Evolutionary conservation across 176 grass and related monocot genomes (phyloP), one percentile per base, ranked within the genome.

Genomic region (Triticum urartu): DNA sequence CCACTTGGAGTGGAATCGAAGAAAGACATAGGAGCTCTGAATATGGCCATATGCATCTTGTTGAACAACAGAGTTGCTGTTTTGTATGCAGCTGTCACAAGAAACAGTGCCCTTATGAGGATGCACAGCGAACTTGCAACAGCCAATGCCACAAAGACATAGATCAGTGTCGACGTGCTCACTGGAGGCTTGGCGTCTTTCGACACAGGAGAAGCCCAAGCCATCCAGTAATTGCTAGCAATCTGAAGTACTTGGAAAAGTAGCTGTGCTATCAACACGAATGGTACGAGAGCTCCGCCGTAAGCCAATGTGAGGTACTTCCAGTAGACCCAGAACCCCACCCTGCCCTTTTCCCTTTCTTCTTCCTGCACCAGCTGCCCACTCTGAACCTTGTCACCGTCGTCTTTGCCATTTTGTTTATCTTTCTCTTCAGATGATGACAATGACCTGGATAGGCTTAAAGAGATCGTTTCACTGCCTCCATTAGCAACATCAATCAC

Each of bases 201-300:
- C 1, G 95, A 95, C 5, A 92, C 91, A 9, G 95, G 95, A 71
- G 88, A 63, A 61, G 91, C 93, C 93, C 91, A 95, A 21, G 91
- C 89, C 93, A 98, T 95, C 95, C 93, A 98, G 79, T 93, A 98
- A 84, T 98, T 98, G 84, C 95, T 95, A 47, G 47, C 87, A 68
- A 98, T 98, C 80, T 93, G 93, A 91, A 95, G 88, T 83, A 90
- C 76, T 81, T 98, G 91, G 68, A 98, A 95, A 86, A 92, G 83
- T 87, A 95, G 80, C 76, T 98, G 93, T 3, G 84, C 87, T 69
- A 94, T 78, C 74, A 98, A 77, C 80, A 98, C 85, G 4, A 94
- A 70, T 5, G 95, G 95, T 4, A 95, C 86, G 59, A 98, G 83
- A 65, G 91, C 91, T 54, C 95, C 95, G 58, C 87, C 93, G 75